Percentiles rank a stretch among this genome's conserved stretches.
These are phyloP conservation scores for Talaromyces trachyspermus DNA, from an alignment of 495 filamentous ascomycete species.

Conservation along the genomic window DNA sequence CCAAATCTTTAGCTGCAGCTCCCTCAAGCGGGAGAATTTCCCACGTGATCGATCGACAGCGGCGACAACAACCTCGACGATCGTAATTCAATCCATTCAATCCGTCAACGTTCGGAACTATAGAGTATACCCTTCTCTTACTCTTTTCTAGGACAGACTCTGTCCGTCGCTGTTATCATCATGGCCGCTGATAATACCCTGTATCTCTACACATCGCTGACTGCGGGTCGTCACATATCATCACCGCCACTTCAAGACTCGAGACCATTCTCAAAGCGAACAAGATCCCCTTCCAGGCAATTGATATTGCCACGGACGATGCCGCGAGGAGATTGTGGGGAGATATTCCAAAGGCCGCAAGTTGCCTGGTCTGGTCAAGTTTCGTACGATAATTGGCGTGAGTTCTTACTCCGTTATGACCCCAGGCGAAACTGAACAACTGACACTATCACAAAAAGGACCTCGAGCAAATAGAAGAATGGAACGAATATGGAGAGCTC, in stretches of 20 bases:
- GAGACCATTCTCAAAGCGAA: conserved; percentile 97
- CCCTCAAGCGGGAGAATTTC: no score
- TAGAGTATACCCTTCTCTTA: no score
- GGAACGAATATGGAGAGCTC: conserved; percentile 97
- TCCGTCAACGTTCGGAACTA: no score
- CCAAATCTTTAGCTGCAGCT: no score
- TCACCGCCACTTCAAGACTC: conserved; percentile 89
- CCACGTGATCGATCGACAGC: no score
- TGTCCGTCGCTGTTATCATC: no score
- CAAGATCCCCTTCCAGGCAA: conserved; percentile 81
- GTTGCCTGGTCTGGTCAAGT: conserved; percentile 81
- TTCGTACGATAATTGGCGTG: conserved; percentile 81
- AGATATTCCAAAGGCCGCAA: conserved; percentile 73
- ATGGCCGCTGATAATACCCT: conserved; percentile 40
- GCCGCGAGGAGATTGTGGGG: conserved; percentile 85
- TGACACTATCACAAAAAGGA: conserved; percentile 49
- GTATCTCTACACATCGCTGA: conserved; percentile 90
- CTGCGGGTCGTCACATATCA: conserved; percentile 97
- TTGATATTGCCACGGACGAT: conserved; percentile 90
- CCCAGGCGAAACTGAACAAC: background rate
- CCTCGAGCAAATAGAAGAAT: conserved; percentile 89
- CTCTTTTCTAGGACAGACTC: no score
- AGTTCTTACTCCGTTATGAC: conserved; percentile 24
- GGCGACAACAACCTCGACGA: no score
- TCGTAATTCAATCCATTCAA: no score